These are phyloP conservation scores for Melanogaster broomeanus DNA, from an alignment of 768 basidiomycete species.

Conservation along the genomic window DNA sequence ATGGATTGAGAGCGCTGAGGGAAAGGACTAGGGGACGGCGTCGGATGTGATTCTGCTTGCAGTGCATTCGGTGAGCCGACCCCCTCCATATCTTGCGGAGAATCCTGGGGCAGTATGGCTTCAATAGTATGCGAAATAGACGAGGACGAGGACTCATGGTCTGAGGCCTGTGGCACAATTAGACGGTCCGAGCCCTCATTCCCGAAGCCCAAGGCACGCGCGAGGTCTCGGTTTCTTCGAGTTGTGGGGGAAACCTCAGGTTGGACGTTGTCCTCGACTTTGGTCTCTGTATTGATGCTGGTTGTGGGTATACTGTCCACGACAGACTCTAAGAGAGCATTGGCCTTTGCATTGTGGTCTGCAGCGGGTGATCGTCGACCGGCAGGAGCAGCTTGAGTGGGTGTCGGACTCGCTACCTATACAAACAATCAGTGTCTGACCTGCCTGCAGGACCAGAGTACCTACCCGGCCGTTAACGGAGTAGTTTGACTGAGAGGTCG, in stretches of 20 bases:
- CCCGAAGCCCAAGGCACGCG: conserved; percentile 70
- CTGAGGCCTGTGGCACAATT: conserved; percentile 19
- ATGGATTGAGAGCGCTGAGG: conserved; percentile 37
- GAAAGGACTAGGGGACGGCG: conserved; percentile 15
- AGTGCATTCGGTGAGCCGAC: conserved; percentile 3
- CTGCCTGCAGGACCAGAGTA: conserved; percentile 2
- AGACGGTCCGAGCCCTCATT: conserved; percentile 37
- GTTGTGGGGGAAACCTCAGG: conserved; percentile 50
- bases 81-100: conserved; percentile 17
- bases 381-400: conserved; percentile 32
- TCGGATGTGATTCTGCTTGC: conserved; percentile 1
- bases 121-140: conserved; percentile 37
- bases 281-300: conserved; percentile 26
- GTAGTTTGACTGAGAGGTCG: conserved; percentile 82
- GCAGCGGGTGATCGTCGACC: conserved; percentile 34
- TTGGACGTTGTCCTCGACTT: conserved; percentile 26
- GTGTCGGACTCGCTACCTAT: conserved; percentile 62
- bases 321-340: conserved; percentile 65
- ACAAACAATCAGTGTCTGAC: conserved; percentile 6
- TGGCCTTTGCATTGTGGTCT: conserved; percentile 61
- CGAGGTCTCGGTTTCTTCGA: conserved; percentile 72
- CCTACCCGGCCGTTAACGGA: conserved; percentile 54
- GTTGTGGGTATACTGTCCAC: conserved; percentile 52
- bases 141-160: conserved; percentile 29
- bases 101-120: conserved; percentile 28